Evolutionary conservation across 768 basidiomycete genomes (phyloP), one percentile per base, ranked within the genome.

Genomic region (Chalciporus sphaerocephalus): DNA sequence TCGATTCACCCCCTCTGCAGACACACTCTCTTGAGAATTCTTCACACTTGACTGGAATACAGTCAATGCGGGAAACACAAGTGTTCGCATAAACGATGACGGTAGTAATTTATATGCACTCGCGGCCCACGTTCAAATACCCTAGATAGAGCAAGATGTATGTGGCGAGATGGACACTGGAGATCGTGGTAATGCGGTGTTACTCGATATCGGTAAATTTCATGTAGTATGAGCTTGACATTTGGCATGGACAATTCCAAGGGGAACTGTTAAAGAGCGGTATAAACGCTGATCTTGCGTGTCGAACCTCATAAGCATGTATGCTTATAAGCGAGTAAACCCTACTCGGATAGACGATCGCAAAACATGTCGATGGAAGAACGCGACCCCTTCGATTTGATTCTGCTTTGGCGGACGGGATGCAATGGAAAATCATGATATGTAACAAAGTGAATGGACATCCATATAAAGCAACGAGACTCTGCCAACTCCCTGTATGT

Each of bases 71-170:
- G 15, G 54, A 52, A 43, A 48, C 47, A 30, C 56, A 50, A 8
- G 48, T 55, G 21, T 40, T 46, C 17, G 48, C 48, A 15, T 61
- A 59, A 48, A 51, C 28, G 27, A 50, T 40, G 32, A 44, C 30
- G 3, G 38, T 42, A 51, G 28, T 48, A 65, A 60, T 65, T 54
- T 60, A 62, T 60, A 35, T 48, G 18, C 20, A n/a, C 9, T 32
- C n/a, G 15, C 30, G 7, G 7, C 15, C 15, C 28, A 7, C n/a
- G 3, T 28, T 12, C 3, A 28, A 12, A 15, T 32, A 32, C n/a
- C 30, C 15, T 32, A 32, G 15, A 32, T n/a, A 32, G n/a, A 15
- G 15, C 30, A 32, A 15, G 30, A 32, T 32, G 30, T 32, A 32
- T 32, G 30, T 30, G 4, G 28, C 28, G n/a, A 2, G 13, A 30